phyloP scores from a whole-genome alignment of 2,329 filamentous ascomycete genomes.

The Dactylella cylindrospora region DNA sequence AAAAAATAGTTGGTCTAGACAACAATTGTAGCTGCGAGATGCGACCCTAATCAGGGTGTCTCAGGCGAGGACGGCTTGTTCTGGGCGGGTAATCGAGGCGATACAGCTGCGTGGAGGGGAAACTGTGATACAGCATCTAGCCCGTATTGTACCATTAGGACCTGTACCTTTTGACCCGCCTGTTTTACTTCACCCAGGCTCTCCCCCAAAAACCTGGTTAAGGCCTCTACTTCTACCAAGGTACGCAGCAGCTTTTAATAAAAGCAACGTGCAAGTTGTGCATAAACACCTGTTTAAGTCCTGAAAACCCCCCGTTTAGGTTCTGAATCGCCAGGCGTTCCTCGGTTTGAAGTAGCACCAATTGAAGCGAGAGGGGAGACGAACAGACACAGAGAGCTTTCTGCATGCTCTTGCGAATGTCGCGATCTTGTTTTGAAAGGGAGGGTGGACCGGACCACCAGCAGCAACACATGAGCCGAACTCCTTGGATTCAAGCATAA shows the following conservation, averaged over 20 bases:
- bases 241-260: neutral
- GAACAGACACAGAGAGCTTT: no score
- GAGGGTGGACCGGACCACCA: no score
- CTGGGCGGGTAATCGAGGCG: neutral
- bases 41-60: constrained; percentile 4
- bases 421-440: no score
- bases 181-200: constrained; percentile 16
- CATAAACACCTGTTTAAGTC: neutral
- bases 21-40: no score
- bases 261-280: constrained; percentile 1
- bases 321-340: no score
- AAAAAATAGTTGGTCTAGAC: constrained; percentile 16
- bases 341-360: no score
- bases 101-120: constrained; percentile 6
- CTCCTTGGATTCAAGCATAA: no score
- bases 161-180: constrained; percentile 6
- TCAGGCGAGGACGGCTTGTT: constrained; percentile 5
- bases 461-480: no score
- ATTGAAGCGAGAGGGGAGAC: no score
- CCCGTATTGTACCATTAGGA: no score
- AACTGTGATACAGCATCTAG: constrained; percentile 5
- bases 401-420: no score
- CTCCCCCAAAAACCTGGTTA: constrained; percentile 17
- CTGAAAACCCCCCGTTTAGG: no score
- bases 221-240: constrained; percentile 10